Evolutionary conservation across 2,329 filamentous ascomycete species (phyloP), one percentile per base, ranked within the genome.

Genomic region (Ophioceras dolichostomum): DNA sequence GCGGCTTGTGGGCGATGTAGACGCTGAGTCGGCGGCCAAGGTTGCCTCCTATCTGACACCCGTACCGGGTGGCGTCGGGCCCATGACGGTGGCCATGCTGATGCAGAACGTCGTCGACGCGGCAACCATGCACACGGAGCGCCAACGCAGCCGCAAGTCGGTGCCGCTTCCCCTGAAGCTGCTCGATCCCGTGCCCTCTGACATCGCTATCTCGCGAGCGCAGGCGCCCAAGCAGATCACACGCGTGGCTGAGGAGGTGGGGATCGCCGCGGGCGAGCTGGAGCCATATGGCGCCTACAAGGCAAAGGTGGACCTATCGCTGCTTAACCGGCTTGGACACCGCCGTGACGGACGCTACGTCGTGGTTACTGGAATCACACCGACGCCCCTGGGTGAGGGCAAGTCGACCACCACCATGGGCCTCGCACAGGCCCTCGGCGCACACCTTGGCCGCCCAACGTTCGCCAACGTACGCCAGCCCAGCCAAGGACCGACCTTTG

Each of bases 41-140:
- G 83, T 95, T 30, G 91, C 88, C 16, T 94, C 88, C 3, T 75
- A 83, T 52, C 95, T 98, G 53, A 98, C 91, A 3, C 91, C 91
- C 1, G 91, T 98, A 2, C 91, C 91, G 2, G 91, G 91, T 40
- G 91, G 91, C 58, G 91, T 98, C 41, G 91, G 91, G 0, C 91
- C 91, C 36, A 98, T 98, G 91, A 98, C 91, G 3, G 88, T 98
- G 45, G 91, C 91, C 42, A 98, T 98, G 91, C 70, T 98, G 34
- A 67, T 98, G 50, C 84, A 94, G 60, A 98, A 98, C 54, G 88
- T 96, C 8, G 82, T 96, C 39, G 82, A 89, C 48, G 80, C 89
- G 24, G 82, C 91, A 26, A 81, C 79, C 34, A 65, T 73, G 40
- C 88, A 85, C 53, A 91, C 91, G 45, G 84, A 91, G 45, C 74